Evolutionary conservation across 2,329 filamentous ascomycete genomes (phyloP).

Genomic region (Aspergillus sp.): DNA sequence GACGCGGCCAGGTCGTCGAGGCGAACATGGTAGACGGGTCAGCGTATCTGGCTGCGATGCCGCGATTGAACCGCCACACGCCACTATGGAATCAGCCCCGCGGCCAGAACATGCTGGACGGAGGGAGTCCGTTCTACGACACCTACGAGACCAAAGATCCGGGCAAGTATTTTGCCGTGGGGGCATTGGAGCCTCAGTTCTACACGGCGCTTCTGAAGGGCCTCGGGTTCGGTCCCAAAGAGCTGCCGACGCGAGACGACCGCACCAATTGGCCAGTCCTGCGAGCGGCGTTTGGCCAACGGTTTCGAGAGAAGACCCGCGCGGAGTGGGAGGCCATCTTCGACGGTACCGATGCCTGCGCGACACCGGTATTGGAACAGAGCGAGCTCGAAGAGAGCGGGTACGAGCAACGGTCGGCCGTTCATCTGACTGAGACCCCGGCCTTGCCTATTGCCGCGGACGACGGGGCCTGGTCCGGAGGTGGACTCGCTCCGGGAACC

Average conservation of each 20-base stretch:
- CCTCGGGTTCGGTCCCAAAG: conserved; percentile 56
- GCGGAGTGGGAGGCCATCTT: conserved; percentile 82
- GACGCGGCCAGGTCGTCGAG: conserved; percentile 83
- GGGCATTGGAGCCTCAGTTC: conserved; percentile 85
- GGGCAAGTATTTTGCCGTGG: conserved; percentile 78
- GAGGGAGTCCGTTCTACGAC: conserved; percentile 84
- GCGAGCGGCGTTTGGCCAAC: conserved; percentile 56
- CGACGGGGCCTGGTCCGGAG: conserved; percentile 66
- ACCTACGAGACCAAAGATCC: conserved; percentile 80
- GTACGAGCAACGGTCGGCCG: conserved; percentile 48
- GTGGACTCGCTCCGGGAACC: conserved; percentile 62
- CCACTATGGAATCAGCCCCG: conserved; percentile 62
- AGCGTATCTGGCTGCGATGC: conserved; percentile 75
- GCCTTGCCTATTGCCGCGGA: conserved; percentile 59
- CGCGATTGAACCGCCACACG: conserved; percentile 65
- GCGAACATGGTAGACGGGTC: conserved; percentile 96
- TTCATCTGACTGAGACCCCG: conserved; percentile 65
- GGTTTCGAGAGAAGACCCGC: conserved; percentile 70
- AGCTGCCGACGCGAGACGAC: conserved; percentile 56
- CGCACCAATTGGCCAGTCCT: conserved; percentile 67
- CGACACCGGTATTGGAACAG: conserved; percentile 80
- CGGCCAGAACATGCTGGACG: conserved; percentile 77
- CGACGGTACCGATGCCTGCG: conserved; percentile 88
- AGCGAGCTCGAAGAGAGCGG: conserved; percentile 64
- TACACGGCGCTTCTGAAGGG: conserved; percentile 68